phyloP scores from a whole-genome alignment of 2,329 filamentous ascomycete species.

The Parascedosporium putredinis region DNA sequence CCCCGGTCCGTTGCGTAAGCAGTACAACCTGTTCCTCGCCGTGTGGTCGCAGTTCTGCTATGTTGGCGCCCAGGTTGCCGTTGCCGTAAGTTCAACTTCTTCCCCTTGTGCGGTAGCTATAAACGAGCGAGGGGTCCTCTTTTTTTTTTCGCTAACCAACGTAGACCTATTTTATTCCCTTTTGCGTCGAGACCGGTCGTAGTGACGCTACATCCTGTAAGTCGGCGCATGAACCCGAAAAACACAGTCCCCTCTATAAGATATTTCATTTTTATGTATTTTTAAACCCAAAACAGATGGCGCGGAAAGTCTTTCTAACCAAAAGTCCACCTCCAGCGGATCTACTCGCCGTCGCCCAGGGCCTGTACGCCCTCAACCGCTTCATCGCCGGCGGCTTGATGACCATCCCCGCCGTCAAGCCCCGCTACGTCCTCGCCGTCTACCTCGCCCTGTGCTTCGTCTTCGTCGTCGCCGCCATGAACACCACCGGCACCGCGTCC shows the following conservation, averaged over 20 bases:
- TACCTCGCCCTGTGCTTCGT: conserved; percentile 43
- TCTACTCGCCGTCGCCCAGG: conserved; percentile 48
- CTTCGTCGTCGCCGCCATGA: conserved; percentile 43
- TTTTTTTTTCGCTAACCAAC: not conserved
- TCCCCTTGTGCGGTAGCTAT: not conserved
- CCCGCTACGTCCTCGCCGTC: conserved; percentile 41
- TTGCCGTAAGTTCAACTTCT: conserved; percentile 20
- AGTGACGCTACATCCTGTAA: conserved; percentile 11
- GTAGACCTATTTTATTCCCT: conserved; percentile 43
- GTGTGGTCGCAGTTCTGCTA: conserved; percentile 55
- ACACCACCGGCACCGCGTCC: conserved; percentile 36
- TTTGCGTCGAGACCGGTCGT: conserved; percentile 21
- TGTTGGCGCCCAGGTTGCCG: conserved; percentile 46
- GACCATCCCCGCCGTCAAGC: conserved; percentile 38
- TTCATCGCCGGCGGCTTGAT: conserved; percentile 46
- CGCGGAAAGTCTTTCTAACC: not conserved
- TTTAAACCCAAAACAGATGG: too few species aligned
- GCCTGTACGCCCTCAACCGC: conserved; percentile 47
- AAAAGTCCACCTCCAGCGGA: conserved; percentile 22
- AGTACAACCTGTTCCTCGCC: conserved; percentile 51
- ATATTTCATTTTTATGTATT: too few species aligned
- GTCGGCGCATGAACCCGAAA: too few species aligned
- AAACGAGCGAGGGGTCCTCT: not conserved
- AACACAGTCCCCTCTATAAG: too few species aligned
- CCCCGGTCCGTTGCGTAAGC: conserved; percentile 41